Evolutionary conservation across 2,329 filamentous ascomycete species (phyloP), one percentile per base, ranked within the genome.

Genomic region (Phialocephala subalpina): DNA sequence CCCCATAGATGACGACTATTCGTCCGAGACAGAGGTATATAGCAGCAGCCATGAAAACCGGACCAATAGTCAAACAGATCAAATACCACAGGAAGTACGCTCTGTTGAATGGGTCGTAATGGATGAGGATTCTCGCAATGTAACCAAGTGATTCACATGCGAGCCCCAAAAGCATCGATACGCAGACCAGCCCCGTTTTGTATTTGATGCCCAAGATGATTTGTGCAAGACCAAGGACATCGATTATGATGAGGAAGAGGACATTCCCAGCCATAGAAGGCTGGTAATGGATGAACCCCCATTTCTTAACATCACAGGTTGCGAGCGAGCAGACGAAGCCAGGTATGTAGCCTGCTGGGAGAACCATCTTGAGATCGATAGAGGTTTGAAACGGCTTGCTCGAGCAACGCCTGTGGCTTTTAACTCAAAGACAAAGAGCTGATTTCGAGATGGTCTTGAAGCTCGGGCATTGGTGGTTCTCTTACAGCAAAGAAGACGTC

Each of bases 11-110:
- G 18, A 86, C 73, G 59, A 87, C 83, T 66, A 88, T 80, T 59
- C 87, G 83, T 52, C 86, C 86, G 16, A 88, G 80, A 5, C 82
- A 84, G 25, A 88, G 76, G 73, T 89, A 89, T 69, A 89, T 82
- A 20, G 81, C 84, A 0, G 85, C 86, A 2, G 84, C 80, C 60
- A 88, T 73, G 72, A 88, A 87, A 2, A 84, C 85, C 0, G 86
- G 86, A 0, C 81, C 83, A 36, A 89, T 82, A 52, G 86, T 85
- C 25, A 88, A 76, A 65, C 81, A 83, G 70, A 84, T 82, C 60
- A 88, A 84, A 68, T 82, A 86, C 69, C 84, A 75, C 58, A 87
- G 77, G 72, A 88, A 88, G 0, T 80, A 81, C 20, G 77, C 69
- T 2, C 76, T 69, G 42, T 78, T 75, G 77, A 84, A 88, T 0